A percentile compares a stretch with the other conserved stretches of the same genome.
Evolutionary conservation across 2,329 filamentous ascomycete species (phyloP).

Genomic region (Capronia americana): DNA sequence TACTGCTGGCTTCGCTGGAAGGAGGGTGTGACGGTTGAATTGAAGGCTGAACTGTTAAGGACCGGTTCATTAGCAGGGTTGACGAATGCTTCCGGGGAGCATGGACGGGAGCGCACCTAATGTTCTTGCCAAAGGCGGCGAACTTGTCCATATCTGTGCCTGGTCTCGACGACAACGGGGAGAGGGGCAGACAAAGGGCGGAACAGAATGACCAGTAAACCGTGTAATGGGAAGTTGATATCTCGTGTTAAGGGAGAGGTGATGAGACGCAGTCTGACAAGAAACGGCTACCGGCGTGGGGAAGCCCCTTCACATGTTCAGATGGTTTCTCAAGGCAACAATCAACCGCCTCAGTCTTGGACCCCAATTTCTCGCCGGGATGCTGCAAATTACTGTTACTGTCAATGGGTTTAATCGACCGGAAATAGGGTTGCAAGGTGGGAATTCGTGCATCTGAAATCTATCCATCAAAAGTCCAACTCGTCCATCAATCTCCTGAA

Average conservation of each 20-base stretch:
- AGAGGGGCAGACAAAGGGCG: neutral
- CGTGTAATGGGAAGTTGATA: neutral
- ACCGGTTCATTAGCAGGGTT: constrained; percentile 40
- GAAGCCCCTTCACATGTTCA: constrained; percentile 11
- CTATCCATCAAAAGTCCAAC: constrained; percentile 7
- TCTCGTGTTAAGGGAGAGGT: neutral
- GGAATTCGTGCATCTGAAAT: neutral
- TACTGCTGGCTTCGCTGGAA: constrained; percentile 94
- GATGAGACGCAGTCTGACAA: constrained; percentile 21
- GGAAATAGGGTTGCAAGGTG: neutral
- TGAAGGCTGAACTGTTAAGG: constrained; percentile 60
- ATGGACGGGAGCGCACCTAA: constrained; percentile 58
- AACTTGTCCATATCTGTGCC: constrained; percentile 68
- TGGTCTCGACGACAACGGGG: neutral
- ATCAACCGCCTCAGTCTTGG: neutral
- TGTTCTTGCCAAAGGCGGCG: constrained; percentile 72
- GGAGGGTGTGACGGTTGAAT: constrained; percentile 87
- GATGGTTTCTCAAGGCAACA: constrained; percentile 9
- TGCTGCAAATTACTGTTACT: neutral
- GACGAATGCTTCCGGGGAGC: constrained; percentile 2
- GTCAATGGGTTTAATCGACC: neutral
- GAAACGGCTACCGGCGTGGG: constrained; percentile 14
- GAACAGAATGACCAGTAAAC: neutral
- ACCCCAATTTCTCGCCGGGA: neutral
- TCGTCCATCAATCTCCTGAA: neutral